Evolutionary conservation across 116 monocot species (phyloP).

Genomic region (Phalaenopsis hybrid): DNA sequence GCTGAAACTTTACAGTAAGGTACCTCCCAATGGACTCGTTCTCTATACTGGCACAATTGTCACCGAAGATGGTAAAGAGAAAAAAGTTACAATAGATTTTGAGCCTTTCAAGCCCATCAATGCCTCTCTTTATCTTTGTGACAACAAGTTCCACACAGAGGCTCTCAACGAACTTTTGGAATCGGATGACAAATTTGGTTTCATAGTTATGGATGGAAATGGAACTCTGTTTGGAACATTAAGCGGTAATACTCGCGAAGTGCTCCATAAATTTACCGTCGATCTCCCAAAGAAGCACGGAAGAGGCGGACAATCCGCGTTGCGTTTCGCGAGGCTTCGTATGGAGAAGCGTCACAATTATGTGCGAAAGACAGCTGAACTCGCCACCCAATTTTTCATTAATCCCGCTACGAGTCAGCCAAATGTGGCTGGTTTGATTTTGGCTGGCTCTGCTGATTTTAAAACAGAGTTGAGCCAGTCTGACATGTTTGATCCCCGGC

Average conservation of each 20-base stretch:
- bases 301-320: conserved; percentile 26
- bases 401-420: conserved; percentile 29
- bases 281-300: conserved; percentile 29
- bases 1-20: conserved; percentile 28
- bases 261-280: conserved; percentile 21
- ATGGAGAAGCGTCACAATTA: conserved; percentile 32
- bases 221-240: conserved; percentile 20
- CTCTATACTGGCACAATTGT: conserved; percentile 28
- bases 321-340: conserved; percentile 22
- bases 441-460: conserved; percentile 29
- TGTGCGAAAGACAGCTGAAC: conserved; percentile 22
- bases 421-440: conserved; percentile 22
- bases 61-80: conserved; percentile 26
- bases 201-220: conserved; percentile 25
- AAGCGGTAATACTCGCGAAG: conserved; percentile 17
- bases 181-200: conserved; percentile 22
- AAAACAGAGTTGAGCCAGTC: conserved; percentile 30
- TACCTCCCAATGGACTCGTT: conserved; percentile 25
- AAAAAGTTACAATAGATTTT: conserved; percentile 26
- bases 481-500: conserved; percentile 28
- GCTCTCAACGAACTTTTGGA: conserved; percentile 21
- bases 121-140: conserved; percentile 17
- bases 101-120: conserved; percentile 20
- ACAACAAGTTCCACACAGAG: conserved; percentile 26
- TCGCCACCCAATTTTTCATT: conserved; percentile 23